Evolutionary conservation across 352 stramenopile species (phyloP), one percentile per base, ranked within the genome.

Genomic region (Blastocystis hominis): DNA sequence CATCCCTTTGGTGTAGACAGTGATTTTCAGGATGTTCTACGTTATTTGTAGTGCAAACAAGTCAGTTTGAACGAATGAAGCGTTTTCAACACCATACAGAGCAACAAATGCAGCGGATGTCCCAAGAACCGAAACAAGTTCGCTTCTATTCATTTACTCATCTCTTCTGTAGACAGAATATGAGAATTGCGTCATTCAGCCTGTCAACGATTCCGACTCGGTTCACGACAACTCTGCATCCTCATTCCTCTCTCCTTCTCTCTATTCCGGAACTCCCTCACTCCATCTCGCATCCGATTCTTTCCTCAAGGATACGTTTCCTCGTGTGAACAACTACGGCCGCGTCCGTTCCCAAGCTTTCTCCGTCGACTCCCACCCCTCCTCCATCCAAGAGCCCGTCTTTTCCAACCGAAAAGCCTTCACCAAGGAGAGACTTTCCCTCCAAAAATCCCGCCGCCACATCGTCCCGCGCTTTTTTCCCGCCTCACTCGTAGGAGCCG

Each of bases 161-260:
- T 66, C 5, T 78, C 2, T 38, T 40, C 20, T 4, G 24, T 34
- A 84, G 72, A 84, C 72, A 17, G 72, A 84, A 15, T 84, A 84
- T 68, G 34, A 59, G 44, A 84, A 84, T 34, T 84, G 72, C 55
- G 13, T 84, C 9, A 84, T 84, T 64, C 72, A 84, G 47, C 53
- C 72, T 42, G 72, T 84, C 5, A 68, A 50, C 38, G 72, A 64
- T 20, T 46, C 50, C 13, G 34, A 36, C 7, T 38, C 34, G 0
- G 5, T 9, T 69, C 47, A 47, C 20, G 46, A 53, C 30, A 53
- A 69, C 36, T 53, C 72, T 24, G 17, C 20, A 1, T 15, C 47
- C n/a, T 84, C 72, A 30, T n/a, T 84, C 44, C 36, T 38, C 15
- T 46, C 47, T 54, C 24, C 54, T 36, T 6, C 2, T 64, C 9